phyloP scores from a whole-genome alignment of 177 flowering plant species.

The Vitis hybrid region DNA sequence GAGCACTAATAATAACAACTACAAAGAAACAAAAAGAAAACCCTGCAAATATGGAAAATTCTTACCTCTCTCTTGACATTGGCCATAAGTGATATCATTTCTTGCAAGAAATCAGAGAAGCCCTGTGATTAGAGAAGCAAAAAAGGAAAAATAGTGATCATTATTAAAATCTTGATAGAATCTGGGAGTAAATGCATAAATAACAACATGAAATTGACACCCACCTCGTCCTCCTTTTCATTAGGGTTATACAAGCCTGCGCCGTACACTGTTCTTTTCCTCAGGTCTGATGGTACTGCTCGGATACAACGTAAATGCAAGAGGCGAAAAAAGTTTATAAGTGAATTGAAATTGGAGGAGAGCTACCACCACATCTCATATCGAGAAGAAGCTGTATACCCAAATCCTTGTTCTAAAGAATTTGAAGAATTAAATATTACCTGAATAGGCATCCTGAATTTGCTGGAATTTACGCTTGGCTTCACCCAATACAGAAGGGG shows the following conservation, averaged over 20 bases:
- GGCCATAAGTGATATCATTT: constrained; percentile 60
- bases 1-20: background rate
- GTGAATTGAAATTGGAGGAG: too few species aligned
- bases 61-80: constrained; percentile 50
- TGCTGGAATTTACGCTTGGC: constrained; percentile 78
- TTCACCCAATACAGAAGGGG: constrained; percentile 45
- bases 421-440: constrained; percentile 21
- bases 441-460: constrained; percentile 90
- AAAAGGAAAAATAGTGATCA: background rate
- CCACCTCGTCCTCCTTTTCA: constrained; percentile 69
- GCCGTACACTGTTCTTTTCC: constrained; percentile 67
- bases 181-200: background rate
- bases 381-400: too few species aligned
- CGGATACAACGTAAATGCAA: background rate
- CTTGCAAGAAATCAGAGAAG: constrained; percentile 60
- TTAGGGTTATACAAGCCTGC: constrained; percentile 59
- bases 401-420: background rate
- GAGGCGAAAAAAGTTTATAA: background rate
- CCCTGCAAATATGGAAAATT: background rate
- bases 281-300: constrained; percentile 71
- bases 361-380: background rate
- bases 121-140: constrained; percentile 34
- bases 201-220: background rate
- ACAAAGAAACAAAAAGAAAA: background rate
- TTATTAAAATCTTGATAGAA: too few species aligned